Percentiles rank a stretch among this genome's conserved stretches.
phyloP scores from a whole-genome alignment of 169 alveolate genomes.

The Plasmodium cynomolgi region DNA sequence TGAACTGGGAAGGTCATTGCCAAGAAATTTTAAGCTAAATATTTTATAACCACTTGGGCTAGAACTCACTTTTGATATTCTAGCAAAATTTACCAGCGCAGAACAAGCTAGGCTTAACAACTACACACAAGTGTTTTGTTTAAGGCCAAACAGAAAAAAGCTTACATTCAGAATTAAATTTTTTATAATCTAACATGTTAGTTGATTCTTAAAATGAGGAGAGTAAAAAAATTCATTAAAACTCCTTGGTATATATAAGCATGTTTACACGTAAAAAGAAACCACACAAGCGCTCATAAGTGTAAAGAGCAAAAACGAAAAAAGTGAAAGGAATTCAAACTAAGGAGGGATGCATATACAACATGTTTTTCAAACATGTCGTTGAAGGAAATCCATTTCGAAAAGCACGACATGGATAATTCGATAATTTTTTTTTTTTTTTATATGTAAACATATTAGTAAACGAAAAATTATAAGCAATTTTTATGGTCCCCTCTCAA shows the following conservation, averaged over 20 bases:
- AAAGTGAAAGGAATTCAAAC: background rate
- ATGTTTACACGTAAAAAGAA: slow-evolving; percentile 10
- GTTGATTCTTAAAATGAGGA: background rate
- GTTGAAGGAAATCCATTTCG: background rate
- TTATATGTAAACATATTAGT: background rate
- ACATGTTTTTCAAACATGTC: background rate
- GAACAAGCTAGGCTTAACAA: background rate
- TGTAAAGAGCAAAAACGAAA: background rate
- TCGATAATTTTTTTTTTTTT: background rate
- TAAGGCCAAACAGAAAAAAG: background rate
- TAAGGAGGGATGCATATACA: background rate
- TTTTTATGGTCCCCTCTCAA: background rate
- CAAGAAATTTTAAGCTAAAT: background rate
- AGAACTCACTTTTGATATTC: background rate
- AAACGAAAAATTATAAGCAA: background rate
- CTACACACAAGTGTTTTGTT: background rate
- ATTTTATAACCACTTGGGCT: background rate
- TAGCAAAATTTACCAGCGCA: background rate
- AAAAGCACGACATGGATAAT: background rate
- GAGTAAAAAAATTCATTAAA: slow-evolving; percentile 2
- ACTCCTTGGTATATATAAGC: background rate
- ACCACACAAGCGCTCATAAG: background rate
- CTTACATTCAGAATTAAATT: background rate
- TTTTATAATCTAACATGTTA: slow-evolving; percentile 11
- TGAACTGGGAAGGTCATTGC: background rate